Conservation (phyloP, 2,329 filamentous ascomycete genomes). For the Trichophyton schoenleinii region DNA sequence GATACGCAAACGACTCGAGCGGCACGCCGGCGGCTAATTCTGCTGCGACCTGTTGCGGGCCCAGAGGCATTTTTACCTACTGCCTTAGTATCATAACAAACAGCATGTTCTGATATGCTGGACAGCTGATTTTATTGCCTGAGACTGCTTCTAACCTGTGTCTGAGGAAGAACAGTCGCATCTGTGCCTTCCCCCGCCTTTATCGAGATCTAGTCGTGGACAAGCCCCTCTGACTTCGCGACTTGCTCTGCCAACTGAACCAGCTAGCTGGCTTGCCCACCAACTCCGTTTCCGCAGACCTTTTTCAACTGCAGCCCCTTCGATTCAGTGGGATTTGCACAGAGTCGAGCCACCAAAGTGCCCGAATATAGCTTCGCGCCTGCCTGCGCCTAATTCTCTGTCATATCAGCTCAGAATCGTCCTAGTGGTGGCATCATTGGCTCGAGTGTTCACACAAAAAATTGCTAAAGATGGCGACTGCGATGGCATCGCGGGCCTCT, state of each 20-base stretch:
- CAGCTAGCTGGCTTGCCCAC: not conserved
- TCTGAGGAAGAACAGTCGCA: not conserved
- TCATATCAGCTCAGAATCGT: not conserved
- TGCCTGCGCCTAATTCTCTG: not conserved
- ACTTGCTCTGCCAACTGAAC: not conserved
- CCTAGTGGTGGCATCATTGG: not conserved
- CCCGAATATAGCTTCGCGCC: not conserved
- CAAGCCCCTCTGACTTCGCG: not conserved
- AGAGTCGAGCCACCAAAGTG: not conserved
- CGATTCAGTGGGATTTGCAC: not conserved
- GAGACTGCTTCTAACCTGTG: not conserved
- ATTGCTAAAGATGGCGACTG: conserved; percentile 17
- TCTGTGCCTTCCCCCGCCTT: not conserved
- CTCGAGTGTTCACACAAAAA: not conserved
- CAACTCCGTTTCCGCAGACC: not conserved
- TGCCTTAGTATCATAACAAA: not conserved
- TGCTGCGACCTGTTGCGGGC: not conserved
- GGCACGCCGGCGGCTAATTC: not conserved
- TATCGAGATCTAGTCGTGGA: not conserved
- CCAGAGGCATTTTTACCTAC: not conserved
- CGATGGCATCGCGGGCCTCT: conserved; percentile 32
- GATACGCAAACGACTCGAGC: not conserved
- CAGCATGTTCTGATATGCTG: not conserved
- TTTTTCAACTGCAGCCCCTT: not conserved
- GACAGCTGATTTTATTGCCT: not conserved